Evolutionary conservation across 73 alveolate species (phyloP).

Genomic region (Blepharisma stoltei): DNA sequence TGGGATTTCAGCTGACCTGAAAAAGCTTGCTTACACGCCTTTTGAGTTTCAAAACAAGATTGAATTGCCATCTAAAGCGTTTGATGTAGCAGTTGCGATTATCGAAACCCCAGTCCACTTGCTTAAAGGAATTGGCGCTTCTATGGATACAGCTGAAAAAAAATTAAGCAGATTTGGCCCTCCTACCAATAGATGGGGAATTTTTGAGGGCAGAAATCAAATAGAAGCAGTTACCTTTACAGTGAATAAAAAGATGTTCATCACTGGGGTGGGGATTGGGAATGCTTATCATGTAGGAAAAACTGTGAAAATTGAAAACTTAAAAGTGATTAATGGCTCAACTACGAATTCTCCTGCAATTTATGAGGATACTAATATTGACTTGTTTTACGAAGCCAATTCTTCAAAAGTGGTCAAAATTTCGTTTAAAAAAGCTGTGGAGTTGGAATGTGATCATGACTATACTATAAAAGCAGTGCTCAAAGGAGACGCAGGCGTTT

Average conservation of each 20-base stretch:
- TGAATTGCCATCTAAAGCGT: constrained; percentile 2
- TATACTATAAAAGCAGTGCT: constrained; percentile 8
- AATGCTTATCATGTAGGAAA: constrained; percentile 28
- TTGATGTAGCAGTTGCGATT: neutral
- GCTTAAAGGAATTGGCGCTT: neutral
- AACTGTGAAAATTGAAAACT: constrained; percentile 18
- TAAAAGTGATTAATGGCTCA: neutral
- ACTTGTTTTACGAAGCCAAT: neutral
- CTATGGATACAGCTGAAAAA: neutral
- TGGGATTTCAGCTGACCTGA: neutral
- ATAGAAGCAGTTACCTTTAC: constrained; percentile 27
- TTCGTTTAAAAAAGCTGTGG: constrained; percentile 21
- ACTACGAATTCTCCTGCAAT: neutral
- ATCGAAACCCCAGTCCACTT: neutral
- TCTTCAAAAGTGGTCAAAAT: constrained; percentile 9
- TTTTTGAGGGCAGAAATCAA: constrained; percentile 27
- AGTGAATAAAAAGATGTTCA: neutral
- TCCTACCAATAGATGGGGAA: constrained; percentile 21
- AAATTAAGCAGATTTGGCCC: constrained; percentile 13
- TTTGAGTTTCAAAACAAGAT: neutral
- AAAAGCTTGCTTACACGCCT: neutral
- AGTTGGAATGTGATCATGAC: neutral
- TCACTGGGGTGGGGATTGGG: constrained; percentile 12
- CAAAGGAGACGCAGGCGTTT: constrained; percentile 23
- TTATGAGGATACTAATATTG: constrained; percentile 16